Percentiles rank a stretch among this genome's conserved stretches.
phyloP scores from a whole-genome alignment of 1,139 yeast species.

The Geotrichum restrictum region DNA sequence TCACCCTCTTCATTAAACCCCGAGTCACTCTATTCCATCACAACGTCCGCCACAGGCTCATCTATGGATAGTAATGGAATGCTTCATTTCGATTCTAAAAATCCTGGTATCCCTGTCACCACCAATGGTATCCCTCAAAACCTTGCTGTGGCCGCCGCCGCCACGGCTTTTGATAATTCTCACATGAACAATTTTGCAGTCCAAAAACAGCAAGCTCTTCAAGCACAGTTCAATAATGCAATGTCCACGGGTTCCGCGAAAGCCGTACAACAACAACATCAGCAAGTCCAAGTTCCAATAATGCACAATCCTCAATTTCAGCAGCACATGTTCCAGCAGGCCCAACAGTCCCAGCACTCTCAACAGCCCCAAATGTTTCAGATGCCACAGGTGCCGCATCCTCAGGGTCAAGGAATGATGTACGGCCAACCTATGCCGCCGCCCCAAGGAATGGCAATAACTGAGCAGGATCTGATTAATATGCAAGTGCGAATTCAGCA shows the following conservation, averaged over 20 bases:
- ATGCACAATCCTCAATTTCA: slow-evolving; percentile 7
- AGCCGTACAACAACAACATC: slow-evolving; percentile 15
- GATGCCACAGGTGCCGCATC: not conserved
- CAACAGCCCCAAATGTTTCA: slow-evolving; percentile 5
- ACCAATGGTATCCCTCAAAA: slow-evolving; percentile 4
- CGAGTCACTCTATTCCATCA: slow-evolving; percentile 9
- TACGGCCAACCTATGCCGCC: not conserved
- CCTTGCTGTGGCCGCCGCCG: slow-evolving; percentile 9
- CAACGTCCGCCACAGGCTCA: slow-evolving; percentile 10
- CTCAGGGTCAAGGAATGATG: not conserved
- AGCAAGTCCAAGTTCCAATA: not conserved
- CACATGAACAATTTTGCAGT: slow-evolving; percentile 1
- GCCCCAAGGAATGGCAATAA: not conserved
- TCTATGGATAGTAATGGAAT: slow-evolving; percentile 1
- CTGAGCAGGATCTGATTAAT: slow-evolving; percentile 7
- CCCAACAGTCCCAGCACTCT: not conserved
- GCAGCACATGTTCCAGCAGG: slow-evolving; percentile 4
- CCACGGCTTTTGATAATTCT: slow-evolving; percentile 3
- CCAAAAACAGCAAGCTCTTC: slow-evolving; percentile 13
- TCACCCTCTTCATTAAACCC: slow-evolving; percentile 15
- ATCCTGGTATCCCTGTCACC: slow-evolving; percentile 8
- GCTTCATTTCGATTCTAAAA: slow-evolving; percentile 5
- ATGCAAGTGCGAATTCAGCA: slow-evolving; percentile 21
- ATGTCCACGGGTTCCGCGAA: slow-evolving; percentile 15
- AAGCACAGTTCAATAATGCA: slow-evolving; percentile 11